Evolutionary conservation across 2,329 filamentous ascomycete species (phyloP), one percentile per base, ranked within the genome.

Genomic region (Dryadomyces sulphureus): DNA sequence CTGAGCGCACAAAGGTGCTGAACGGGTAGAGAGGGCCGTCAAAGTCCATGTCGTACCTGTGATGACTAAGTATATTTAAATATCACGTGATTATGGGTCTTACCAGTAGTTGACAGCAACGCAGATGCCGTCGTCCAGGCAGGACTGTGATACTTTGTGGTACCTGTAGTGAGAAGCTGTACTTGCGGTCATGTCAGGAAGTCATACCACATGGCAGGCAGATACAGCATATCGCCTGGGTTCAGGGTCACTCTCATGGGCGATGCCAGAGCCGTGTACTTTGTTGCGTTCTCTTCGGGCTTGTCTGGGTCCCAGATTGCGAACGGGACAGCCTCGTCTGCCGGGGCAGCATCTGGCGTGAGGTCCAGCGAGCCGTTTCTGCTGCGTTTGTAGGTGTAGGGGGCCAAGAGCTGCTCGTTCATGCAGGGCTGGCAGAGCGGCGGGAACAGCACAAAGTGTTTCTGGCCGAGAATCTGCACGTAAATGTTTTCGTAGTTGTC

Each of bases 401-500:
- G 67, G 3, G 55, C 55, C 5, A 89, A 64, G 0, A 57, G 54
- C 52, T 63, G 64, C 63, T 90, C 85, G 48, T 77, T 76, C 38
- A 88, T 77, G 50, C 79, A 83, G 0, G 81, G 69, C 53, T 79
- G 73, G 50, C 77, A 83, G 1, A 82, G 60, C 0, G 84, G 79
- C n/a, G 85, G 81, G 1, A 92, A 62, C 1, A 92, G 66, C 0
- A 79, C 72, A 54, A 92, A 92, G 53, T 84, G 77, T 59, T 92
- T 92, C 47, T 65, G 64, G 0, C 85, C 86, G 1, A 77, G 60
- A 14, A 90, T 61, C 56, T 90, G 84, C 1, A 86, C 81, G 59
- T 89, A 92, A 0, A 92, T 71, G 58, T 92, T 92, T 60, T 92
- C 84, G 62, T 90, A 90, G 55, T 84, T 84, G 62, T 92, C 86